Evolutionary conservation across 1,284 basidiomycete species (phyloP), one percentile per base, ranked within the genome.

Genomic region (Xerocomus amazonicus): DNA sequence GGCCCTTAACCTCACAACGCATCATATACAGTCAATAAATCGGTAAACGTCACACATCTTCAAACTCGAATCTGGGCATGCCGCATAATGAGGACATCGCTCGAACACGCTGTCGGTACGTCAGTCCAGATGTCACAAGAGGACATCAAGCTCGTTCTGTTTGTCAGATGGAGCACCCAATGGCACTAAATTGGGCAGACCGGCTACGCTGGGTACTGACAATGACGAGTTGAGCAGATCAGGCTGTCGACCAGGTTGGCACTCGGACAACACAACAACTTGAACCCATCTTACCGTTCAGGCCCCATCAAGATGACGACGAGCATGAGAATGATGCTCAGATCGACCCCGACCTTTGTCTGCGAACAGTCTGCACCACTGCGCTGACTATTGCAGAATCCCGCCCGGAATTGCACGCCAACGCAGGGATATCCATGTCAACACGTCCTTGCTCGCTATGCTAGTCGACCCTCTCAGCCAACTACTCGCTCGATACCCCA

Each of bases 351-450:
- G 84, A 92, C 60, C 77, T 93, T 8, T 83, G 90, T 31, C 76
- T 97, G 47, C 81, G 91, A 48, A 94, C 92, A 0, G 90, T 92
- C 17, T 83, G 87, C 57, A 96, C 93, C 2, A 92, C 93, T 2
- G 84, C 89, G 12, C 91, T 87, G 16, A 91, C 90, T 28, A 84
- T 96, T 56, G 88, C 90, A 57, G 91, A 94, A 71, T 89, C 87
- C 45, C 79, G 81, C 45, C 80, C 84, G 41, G 92, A 96, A 65
- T 78, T 83, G 55, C 77, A 84, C 46, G 82, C 84, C 9, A 63
- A 29, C 75, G 92, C 37, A 76, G 93, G 60, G 89, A 87, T 55
- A 69, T 97, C 53, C 92, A 90, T 67, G 81, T 96, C 55, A 95
- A 96, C 64, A 65, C 74, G 36, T 78, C 83, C 2, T 70, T 88